Conservation (phyloP, 192 early-diverging fungal genomes). For the Irineochytrium annulatum region DNA sequence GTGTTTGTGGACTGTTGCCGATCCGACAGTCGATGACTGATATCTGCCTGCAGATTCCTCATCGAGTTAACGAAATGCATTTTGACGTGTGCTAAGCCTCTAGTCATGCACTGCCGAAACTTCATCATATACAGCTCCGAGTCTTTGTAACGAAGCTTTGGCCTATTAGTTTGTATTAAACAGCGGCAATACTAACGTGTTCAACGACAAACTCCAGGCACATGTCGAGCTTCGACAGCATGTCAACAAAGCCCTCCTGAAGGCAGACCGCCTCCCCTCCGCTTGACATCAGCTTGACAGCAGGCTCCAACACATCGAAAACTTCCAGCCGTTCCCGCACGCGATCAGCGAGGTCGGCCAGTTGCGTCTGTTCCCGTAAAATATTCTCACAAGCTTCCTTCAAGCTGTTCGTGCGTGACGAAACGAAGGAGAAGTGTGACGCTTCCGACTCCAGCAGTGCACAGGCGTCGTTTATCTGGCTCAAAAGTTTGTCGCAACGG, state of each 20-base stretch:
- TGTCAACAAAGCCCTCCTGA: conserved; percentile 74
- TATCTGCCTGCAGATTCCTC: conserved; percentile 31
- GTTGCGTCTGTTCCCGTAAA: conserved; percentile 61
- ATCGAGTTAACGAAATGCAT: conserved; percentile 74
- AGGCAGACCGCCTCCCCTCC: conserved; percentile 81
- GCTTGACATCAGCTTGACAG: conserved; percentile 72
- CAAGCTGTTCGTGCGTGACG: conserved; percentile 68
- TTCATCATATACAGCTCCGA: conserved; percentile 90
- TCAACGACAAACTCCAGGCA: conserved; percentile 70
- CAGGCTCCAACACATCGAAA: conserved; percentile 82
- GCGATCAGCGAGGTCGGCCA: conserved; percentile 53
- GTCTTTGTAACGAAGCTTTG: conserved; percentile 71
- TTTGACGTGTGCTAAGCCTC: conserved; percentile 89
- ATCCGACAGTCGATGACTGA: conserved; percentile 8
- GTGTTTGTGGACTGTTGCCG: conserved; percentile 8
- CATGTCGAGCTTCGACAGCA: conserved; percentile 72
- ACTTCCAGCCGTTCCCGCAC: conserved; percentile 63
- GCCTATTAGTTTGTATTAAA: not conserved
- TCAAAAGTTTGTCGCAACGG: conserved; percentile 65
- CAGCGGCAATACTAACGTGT: conserved; percentile 51
- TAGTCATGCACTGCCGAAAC: conserved; percentile 92
- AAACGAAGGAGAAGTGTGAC: conserved; percentile 72
- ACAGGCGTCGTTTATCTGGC: conserved; percentile 51
- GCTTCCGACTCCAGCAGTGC: conserved; percentile 61
- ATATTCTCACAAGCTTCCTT: conserved; percentile 77